Evolutionary conservation across 257 asterid genomes (phyloP).

Genomic region (Salvia splendens): DNA sequence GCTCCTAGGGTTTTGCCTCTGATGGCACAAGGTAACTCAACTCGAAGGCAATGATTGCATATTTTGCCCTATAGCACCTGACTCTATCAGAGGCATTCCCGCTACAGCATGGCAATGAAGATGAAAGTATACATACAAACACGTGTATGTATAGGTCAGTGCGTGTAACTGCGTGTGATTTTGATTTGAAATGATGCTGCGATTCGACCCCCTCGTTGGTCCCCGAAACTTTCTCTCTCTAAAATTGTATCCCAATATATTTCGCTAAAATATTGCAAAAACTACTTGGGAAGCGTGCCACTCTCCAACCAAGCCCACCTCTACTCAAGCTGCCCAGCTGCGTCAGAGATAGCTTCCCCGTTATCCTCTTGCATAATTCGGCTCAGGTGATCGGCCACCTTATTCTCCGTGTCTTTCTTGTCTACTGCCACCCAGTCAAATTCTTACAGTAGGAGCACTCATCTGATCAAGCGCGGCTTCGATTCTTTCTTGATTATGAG

Average conservation of each 20-base stretch:
- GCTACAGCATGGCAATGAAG: conserved; percentile 29
- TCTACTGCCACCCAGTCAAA: too few relatives aligned
- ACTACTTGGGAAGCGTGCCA: conserved; percentile 38
- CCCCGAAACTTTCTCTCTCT: conserved; percentile 44
- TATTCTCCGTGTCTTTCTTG: too few relatives aligned
- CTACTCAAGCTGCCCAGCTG: too few relatives aligned
- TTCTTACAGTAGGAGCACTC: too few relatives aligned
- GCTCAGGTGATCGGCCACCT: too few relatives aligned
- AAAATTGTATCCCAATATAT: conserved; percentile 25
- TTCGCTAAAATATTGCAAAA: conserved; percentile 36
- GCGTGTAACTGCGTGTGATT: conserved; percentile 31
- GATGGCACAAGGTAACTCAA: conserved; percentile 48
- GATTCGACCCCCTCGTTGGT: conserved; percentile 42
- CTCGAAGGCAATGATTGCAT: conserved; percentile 37
- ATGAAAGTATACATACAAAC: conserved; percentile 19
- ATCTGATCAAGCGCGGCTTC: too few relatives aligned
- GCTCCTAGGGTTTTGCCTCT: conserved; percentile 51
- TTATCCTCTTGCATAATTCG: too few relatives aligned
- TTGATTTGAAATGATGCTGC: conserved; percentile 35
- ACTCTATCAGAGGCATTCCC: conserved; percentile 32
- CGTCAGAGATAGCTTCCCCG: too few relatives aligned
- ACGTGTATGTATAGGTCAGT: conserved; percentile 39
- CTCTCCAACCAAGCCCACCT: too few relatives aligned
- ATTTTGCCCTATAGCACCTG: conserved; percentile 32
- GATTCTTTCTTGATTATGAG: too few relatives aligned